phyloP scores from a whole-genome alignment of 371 early-diverging fungal species.

The Rhizopus arrhizus region DNA sequence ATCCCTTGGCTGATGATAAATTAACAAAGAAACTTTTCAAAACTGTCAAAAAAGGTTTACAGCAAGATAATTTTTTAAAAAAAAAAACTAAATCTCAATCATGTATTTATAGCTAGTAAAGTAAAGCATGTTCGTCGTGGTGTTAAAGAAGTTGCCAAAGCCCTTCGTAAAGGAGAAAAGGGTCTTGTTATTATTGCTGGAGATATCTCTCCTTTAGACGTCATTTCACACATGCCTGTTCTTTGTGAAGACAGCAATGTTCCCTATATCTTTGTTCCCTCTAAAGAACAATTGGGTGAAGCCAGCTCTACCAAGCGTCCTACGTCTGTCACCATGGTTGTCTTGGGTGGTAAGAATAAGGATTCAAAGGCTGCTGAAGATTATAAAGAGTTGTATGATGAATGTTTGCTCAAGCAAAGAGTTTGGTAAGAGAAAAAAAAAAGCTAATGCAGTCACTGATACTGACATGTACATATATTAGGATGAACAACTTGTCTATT shows the following conservation, averaged over 20 bases:
- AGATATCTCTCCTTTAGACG: conserved; percentile 97
- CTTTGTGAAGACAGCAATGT: conserved; percentile 96
- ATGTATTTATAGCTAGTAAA: conserved; percentile 55
- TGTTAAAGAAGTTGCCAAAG: conserved; percentile 97
- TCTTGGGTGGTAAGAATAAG: conserved; percentile 76
- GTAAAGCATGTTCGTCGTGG: conserved; percentile 86
- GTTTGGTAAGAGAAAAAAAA: conserved; percentile 52
- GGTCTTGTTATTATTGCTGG: conserved; percentile 95
- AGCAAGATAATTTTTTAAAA: conserved; percentile 13
- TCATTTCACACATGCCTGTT: conserved; percentile 96
- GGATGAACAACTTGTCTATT: conserved; percentile 43
- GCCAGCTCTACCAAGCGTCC: conserved; percentile 94
- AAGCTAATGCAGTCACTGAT: no score
- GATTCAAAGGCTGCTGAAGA: conserved; percentile 71
- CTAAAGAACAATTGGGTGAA: conserved; percentile 91
- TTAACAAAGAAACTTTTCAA: conserved; percentile 89
- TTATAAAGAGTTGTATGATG: conserved; percentile 84
- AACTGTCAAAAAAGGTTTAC: conserved; percentile 86
- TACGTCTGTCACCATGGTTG: conserved; percentile 89
- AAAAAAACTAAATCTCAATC: not conserved
- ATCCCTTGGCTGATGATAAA: conserved; percentile 91
- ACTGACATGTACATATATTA: not conserved
- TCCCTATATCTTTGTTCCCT: conserved; percentile 94
- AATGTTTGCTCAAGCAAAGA: conserved; percentile 70
- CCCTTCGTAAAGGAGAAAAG: conserved; percentile 92